Percentiles rank a stretch among this genome's conserved stretches.
phyloP scores from a whole-genome alignment of 495 filamentous ascomycete species.

The Penicillium odoratum region DNA sequence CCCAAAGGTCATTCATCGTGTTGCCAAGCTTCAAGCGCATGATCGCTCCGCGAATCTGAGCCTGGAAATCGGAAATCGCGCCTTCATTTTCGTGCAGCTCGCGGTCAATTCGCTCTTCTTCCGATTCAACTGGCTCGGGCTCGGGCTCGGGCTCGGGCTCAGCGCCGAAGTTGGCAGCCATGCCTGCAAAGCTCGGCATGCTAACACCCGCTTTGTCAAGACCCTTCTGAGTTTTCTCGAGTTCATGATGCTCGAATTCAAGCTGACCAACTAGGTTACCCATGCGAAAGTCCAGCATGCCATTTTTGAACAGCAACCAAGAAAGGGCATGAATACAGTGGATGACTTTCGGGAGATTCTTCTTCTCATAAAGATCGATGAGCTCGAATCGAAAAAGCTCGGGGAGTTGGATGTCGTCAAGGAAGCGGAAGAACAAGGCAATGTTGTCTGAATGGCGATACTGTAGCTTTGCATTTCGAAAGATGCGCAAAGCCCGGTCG shows the following conservation, averaged over 20 bases:
- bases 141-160: conserved; percentile 68
- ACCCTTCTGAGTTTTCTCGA: conserved; percentile 94
- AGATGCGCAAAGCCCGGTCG: conserved; percentile 72
- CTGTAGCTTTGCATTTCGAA: conserved; percentile 78
- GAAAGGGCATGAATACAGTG: conserved; percentile 97
- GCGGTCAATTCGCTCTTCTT: conserved; percentile 84
- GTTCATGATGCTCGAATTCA: conserved; percentile 95
- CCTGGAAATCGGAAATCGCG: conserved; percentile 76
- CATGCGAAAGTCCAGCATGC: conserved; percentile 91
- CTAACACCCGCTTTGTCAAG: conserved; percentile 91
- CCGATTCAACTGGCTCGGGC: conserved; percentile 75
- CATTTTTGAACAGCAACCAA: conserved; percentile 92
- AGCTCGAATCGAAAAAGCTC: conserved; percentile 99
- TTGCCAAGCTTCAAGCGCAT: conserved; percentile 74
- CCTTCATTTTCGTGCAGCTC: conserved; percentile 76
- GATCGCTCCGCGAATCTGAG: conserved; percentile 81
- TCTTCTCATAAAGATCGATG: conserved; percentile 98
- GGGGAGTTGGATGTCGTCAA: conserved; percentile 90
- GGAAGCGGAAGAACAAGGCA: conserved; percentile 86
- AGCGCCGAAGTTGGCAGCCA: conserved; percentile 92
- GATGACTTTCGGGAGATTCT: conserved; percentile 98
- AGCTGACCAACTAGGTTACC: conserved; percentile 98
- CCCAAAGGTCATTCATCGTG: conserved; percentile 89
- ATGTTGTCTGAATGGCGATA: conserved; percentile 98
- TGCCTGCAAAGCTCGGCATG: conserved; percentile 97